Percentiles rank a stretch among this genome's conserved stretches.
Conservation (phyloP, 495 filamentous ascomycete species). For the Oleoguttula mirabilis region DNA sequence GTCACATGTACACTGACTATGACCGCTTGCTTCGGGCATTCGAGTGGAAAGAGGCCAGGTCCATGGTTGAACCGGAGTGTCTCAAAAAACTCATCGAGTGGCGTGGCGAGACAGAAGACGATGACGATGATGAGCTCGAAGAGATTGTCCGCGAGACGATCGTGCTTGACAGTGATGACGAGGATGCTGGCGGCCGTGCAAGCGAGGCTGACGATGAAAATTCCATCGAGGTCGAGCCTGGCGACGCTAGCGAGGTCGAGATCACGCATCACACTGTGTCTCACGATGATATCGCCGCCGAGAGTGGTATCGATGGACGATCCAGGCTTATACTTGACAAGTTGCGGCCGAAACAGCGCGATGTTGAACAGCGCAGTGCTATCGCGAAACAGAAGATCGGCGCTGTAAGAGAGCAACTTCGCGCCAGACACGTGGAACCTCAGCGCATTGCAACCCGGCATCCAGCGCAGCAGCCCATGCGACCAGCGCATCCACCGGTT, state of each 20-base stretch:
- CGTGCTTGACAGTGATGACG: conserved; percentile 70
- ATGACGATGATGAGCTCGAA: conserved; percentile 59
- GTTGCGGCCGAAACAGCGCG: background rate
- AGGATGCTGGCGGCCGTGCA: conserved; percentile 44
- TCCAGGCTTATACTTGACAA: background rate
- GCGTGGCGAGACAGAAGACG: conserved; percentile 69
- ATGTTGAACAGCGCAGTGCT: background rate
- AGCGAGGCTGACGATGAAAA: conserved; percentile 18
- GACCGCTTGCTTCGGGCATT: conserved; percentile 59
- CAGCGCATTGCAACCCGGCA: background rate
- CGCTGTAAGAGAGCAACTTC: conserved; percentile 1
- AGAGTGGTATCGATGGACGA: conserved; percentile 5
- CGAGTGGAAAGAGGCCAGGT: conserved; percentile 56
- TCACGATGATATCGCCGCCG: conserved; percentile 9
- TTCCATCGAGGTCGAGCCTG: background rate
- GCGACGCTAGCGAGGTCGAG: conserved; percentile 3
- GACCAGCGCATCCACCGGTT: background rate
- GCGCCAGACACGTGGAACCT: background rate
- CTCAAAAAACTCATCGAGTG: conserved; percentile 68
- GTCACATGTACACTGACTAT: conserved; percentile 78
- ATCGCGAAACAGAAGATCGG: conserved; percentile 14
- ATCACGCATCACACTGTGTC: conserved; percentile 7
- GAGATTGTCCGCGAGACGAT: conserved; percentile 73
- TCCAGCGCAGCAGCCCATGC: too few relatives aligned
- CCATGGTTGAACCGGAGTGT: conserved; percentile 54